Conservation (phyloP, 225 moss, liverwort and hornwort species). For the Pseudoscleropodium purum region DNA sequence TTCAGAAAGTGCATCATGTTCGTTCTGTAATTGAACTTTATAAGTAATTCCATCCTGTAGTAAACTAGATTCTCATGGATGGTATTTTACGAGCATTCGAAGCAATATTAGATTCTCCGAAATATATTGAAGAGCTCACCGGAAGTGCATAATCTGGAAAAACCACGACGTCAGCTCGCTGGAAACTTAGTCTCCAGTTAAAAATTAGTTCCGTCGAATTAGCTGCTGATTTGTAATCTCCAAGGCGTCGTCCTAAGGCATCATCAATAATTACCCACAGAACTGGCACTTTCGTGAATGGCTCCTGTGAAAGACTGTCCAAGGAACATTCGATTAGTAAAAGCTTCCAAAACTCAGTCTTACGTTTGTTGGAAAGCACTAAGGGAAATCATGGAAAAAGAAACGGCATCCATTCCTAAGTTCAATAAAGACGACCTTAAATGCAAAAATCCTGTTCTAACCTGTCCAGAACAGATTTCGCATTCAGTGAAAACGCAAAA, state of each 20-base stretch:
- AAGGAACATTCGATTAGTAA: background rate
- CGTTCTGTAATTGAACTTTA: background rate
- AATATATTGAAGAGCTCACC: background rate
- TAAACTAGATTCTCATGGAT: background rate
- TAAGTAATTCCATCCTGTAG: background rate
- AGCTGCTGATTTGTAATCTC: constrained; percentile 13
- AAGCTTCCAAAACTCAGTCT: background rate
- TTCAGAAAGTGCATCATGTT: background rate
- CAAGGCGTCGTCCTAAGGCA: constrained; percentile 43
- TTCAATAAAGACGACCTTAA: background rate
- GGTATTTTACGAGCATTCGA: background rate
- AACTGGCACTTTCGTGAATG: constrained; percentile 42
- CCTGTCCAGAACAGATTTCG: constrained; percentile 45
- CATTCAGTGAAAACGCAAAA: constrained; percentile 35
- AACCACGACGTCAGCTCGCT: constrained; percentile 60
- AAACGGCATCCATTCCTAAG: background rate
- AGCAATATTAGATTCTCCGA: background rate
- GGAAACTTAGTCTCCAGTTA: constrained; percentile 46
- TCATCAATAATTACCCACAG: constrained; percentile 42
- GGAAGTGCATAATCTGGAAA: constrained; percentile 84
- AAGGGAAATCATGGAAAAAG: background rate
- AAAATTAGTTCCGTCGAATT: constrained; percentile 9
- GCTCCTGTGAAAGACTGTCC: constrained; percentile 53
- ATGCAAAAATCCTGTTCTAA: background rate
- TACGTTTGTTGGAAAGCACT: background rate